phyloP scores from a whole-genome alignment of 1,139 yeast species.

The Debaryomyces singareniensis region DNA sequence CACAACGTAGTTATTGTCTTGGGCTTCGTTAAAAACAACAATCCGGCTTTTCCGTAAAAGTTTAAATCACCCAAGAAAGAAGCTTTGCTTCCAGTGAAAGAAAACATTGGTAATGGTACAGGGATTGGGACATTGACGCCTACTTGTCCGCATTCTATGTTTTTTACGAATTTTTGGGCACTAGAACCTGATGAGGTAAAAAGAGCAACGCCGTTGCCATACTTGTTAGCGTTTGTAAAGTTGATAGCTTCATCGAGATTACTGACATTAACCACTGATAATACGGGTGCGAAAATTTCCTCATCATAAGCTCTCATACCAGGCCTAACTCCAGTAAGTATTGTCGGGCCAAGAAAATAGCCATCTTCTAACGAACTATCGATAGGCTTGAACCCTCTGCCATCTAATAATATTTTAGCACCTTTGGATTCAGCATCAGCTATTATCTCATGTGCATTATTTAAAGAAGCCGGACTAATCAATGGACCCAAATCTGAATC shows the following conservation, averaged over 20 bases:
- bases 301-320: slow-evolving; percentile 70
- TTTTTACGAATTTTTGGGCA: slow-evolving; percentile 65
- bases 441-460: slow-evolving; percentile 51
- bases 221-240: slow-evolving; percentile 56
- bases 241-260: slow-evolving; percentile 70
- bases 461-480: slow-evolving; percentile 53
- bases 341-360: slow-evolving; percentile 71
- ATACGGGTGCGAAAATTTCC: slow-evolving; percentile 75
- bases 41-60: slow-evolving; percentile 73
- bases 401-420: slow-evolving; percentile 59
- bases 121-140: slow-evolving; percentile 81
- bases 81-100: slow-evolving; percentile 74
- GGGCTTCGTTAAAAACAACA: slow-evolving; percentile 67
- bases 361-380: slow-evolving; percentile 51
- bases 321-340: slow-evolving; percentile 56
- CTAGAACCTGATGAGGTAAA: slow-evolving; percentile 67
- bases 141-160: slow-evolving; percentile 71
- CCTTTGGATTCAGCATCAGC: slow-evolving; percentile 51
- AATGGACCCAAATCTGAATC: slow-evolving; percentile 68
- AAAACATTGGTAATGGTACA: slow-evolving; percentile 80
- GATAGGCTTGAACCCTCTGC: slow-evolving; percentile 46
- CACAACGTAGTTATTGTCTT: slow-evolving; percentile 71
- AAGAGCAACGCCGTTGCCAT: slow-evolving; percentile 71
- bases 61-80: slow-evolving; percentile 75
- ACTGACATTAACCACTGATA: slow-evolving; percentile 56